Percentiles rank a stretch among this genome's conserved stretches.
These are phyloP conservation scores for Kandelia obovata DNA, from an alignment of 345 rosid species.

Conservation along the genomic window DNA sequence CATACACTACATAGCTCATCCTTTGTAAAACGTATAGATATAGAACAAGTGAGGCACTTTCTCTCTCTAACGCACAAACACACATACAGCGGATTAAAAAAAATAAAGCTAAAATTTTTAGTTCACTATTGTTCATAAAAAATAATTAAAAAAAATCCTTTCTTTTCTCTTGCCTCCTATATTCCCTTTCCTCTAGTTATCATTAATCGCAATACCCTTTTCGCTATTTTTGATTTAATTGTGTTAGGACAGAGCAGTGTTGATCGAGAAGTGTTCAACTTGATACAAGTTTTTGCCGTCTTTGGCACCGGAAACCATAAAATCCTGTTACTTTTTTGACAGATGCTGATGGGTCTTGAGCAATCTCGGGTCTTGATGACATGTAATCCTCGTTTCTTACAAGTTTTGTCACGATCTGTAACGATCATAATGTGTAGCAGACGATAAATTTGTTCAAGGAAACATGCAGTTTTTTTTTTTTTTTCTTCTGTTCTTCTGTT, in stretches of 20 bases:
- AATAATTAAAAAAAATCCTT: background rate
- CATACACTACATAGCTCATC: conserved; percentile 30
- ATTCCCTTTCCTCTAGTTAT: conserved; percentile 13
- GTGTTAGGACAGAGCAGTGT: conserved; percentile 11
- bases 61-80: too few species aligned
- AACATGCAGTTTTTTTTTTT: conserved; percentile 10
- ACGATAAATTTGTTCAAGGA: conserved; percentile 21
- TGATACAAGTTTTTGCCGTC: conserved; percentile 17
- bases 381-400: conserved; percentile 38
- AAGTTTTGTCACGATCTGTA: conserved; percentile 35
- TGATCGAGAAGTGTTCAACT: conserved; percentile 33
- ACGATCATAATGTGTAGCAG: conserved; percentile 37
- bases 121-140: background rate
- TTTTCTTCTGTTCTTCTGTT: background rate
- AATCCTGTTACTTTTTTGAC: conserved; percentile 29
- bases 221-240: background rate
- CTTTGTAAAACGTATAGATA: conserved; percentile 37
- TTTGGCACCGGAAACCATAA: conserved; percentile 25
- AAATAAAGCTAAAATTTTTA: too few species aligned
- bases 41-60: conserved; percentile 30
- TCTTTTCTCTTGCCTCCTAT: conserved; percentile 9
- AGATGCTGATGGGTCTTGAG: conserved; percentile 47
- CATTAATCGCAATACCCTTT: conserved; percentile 18
- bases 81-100: too few species aligned
- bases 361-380: conserved; percentile 33